Percentiles rank a stretch among this genome's conserved stretches.
These are phyloP conservation scores for Globisporangium yorkense DNA, from an alignment of 352 stramenopile genomes.

Conservation along the genomic window DNA sequence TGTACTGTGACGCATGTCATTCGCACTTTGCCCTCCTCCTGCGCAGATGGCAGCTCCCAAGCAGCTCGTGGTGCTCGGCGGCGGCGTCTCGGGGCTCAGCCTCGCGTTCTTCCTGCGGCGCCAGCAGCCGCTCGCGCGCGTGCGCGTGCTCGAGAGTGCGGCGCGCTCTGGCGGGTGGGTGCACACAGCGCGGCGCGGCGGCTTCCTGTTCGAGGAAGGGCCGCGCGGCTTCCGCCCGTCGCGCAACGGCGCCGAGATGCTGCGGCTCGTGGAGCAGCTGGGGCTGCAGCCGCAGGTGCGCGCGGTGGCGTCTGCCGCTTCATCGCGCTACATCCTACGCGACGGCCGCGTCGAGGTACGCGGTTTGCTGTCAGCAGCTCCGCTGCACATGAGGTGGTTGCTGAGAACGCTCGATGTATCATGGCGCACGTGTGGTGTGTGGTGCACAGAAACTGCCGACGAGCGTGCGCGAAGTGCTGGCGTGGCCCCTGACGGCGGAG, in stretches of 20 bases:
- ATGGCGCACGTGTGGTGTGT: not conserved
- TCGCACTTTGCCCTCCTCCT: not conserved
- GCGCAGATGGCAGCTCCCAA: not conserved
- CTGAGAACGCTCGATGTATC: not conserved
- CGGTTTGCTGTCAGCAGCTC: not conserved
- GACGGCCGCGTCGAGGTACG: constrained; percentile 58
- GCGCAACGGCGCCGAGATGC: constrained; percentile 79
- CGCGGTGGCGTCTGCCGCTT: constrained; percentile 49
- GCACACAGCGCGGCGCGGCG: constrained; percentile 43
- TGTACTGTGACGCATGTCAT: not conserved
- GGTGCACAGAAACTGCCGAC: constrained; percentile 51
- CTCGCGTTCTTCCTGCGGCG: constrained; percentile 74
- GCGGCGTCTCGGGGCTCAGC: constrained; percentile 74
- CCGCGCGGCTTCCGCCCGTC: constrained; percentile 81
- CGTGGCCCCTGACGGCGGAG: constrained; percentile 51
- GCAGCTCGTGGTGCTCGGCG: constrained; percentile 76
- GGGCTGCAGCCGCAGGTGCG: constrained; percentile 58
- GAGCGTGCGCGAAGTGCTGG: constrained; percentile 46
- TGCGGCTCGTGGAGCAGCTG: constrained; percentile 79
- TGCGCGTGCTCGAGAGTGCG: constrained; percentile 67
- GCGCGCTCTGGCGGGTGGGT: constrained; percentile 61
- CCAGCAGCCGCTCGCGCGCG: constrained; percentile 23
- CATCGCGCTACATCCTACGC: constrained; percentile 72
- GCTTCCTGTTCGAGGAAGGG: constrained; percentile 80
- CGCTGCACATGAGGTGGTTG: not conserved